A percentile compares a stretch with the other conserved stretches of the same genome.
Conservation (phyloP, 2,329 filamentous ascomycete species). For the Fusarium gaditjirri region DNA sequence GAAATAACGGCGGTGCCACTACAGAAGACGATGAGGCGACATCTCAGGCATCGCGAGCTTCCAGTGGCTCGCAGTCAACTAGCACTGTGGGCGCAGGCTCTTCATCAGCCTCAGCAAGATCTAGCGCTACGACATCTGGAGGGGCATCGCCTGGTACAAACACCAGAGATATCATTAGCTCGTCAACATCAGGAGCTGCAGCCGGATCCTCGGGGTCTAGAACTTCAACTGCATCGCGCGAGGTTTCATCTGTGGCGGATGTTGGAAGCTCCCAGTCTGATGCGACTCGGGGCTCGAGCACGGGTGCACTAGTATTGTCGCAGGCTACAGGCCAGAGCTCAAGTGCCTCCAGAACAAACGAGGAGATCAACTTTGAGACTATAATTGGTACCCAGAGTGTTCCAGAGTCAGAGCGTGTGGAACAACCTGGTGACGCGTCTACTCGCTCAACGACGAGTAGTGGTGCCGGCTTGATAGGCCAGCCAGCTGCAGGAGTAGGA, state of each 20-base stretch:
- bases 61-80: neutral
- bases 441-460: neutral
- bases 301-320: fast-evolving
- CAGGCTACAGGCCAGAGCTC: neutral
- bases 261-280: neutral
- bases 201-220: neutral
- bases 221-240: fast-evolving
- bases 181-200: neutral
- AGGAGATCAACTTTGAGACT: neutral
- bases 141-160: neutral
- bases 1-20: fast-evolving
- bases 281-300: neutral
- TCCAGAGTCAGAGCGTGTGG: neutral
- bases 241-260: neutral
- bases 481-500: neutral
- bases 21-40: neutral
- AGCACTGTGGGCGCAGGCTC: fast-evolving
- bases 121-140: neutral
- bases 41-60: neutral
- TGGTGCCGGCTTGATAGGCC: neutral
- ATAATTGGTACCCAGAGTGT: conserved; percentile 10
- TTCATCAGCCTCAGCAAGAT: neutral
- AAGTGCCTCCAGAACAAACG: neutral
- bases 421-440: neutral
- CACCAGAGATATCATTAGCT: neutral